Evolutionary conservation across 768 basidiomycete genomes (phyloP), one percentile per base, ranked within the genome.

Genomic region (Boletus speciosus): DNA sequence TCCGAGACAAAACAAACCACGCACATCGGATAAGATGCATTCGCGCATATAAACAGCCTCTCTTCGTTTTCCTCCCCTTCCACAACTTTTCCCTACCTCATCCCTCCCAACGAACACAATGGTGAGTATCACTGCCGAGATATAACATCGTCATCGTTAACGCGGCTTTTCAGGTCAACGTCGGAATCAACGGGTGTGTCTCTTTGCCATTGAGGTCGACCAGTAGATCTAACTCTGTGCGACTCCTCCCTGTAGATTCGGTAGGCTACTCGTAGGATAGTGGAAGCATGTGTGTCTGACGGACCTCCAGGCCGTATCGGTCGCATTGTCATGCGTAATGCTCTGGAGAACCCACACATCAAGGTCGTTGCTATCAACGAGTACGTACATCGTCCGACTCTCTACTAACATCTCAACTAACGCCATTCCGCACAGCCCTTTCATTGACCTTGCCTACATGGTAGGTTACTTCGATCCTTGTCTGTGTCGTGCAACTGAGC

Each of bases 371-470:
- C 94, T 54, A 74, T 98, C 66, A 98, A 98, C 80, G 93, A 96
- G 91, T 95, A 64, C 66, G 92, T 73, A 10, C 16, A 46, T 29
- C 11, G 36, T 46, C 25, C 48, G 39, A 32, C 46, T 31, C 29
- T 44, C 50, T 23, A 49, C 16, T 19, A 21, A 32, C 46, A 40
- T 45, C 37, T 43, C 21, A 51, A 32, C 40, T 51, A 46, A 61
- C 59, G 39, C 42, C 25, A 35, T 32, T 25, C 25, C 29, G 37
- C 25, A 48, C 54, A 96, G 93, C 76, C 96, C 96, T 51, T 99
- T 98, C 86, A 98, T 99, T 60, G 86, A 92, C 71, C 85, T 95
- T 63, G 81, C 86, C 3, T 98, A 99, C 85, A 97, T 98, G 95
- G 96, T 88, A 49, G 34, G 81, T 63, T 37, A 1, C 10, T 44